phyloP scores from a whole-genome alignment of 441 rosid genomes.

The Brassica hybrid region DNA sequence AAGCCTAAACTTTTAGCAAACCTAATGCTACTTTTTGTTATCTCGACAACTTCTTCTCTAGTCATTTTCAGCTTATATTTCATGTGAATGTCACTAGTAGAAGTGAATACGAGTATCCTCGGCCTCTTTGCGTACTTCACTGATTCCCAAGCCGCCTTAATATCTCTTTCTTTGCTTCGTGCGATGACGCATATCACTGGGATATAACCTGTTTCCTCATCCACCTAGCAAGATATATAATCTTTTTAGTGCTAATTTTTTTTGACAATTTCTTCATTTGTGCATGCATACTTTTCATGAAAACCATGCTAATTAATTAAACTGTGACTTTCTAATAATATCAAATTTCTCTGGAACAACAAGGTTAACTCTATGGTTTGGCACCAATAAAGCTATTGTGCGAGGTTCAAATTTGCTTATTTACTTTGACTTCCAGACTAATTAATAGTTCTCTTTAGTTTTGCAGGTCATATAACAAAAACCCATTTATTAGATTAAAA shows the following conservation, averaged over 20 bases:
- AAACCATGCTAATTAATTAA: not conserved
- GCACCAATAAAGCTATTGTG: not conserved
- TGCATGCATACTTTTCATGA: not conserved
- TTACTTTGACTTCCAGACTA: not conserved
- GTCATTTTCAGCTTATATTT: slow-evolving; percentile 35
- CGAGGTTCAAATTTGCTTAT: not conserved
- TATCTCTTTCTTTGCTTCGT: slow-evolving; percentile 25
- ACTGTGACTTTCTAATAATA: not conserved
- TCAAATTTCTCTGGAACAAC: not conserved
- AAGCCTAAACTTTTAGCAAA: too few relatives aligned
- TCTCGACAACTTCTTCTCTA: slow-evolving; percentile 28
- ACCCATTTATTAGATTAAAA: not conserved
- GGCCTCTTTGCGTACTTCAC: slow-evolving; percentile 38
- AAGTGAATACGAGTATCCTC: slow-evolving; percentile 20
- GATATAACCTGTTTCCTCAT: slow-evolving; percentile 36
- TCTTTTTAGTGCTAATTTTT: not conserved
- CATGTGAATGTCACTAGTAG: slow-evolving; percentile 39
- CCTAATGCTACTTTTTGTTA: too few relatives aligned
- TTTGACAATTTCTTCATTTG: not conserved
- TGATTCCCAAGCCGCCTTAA: slow-evolving; percentile 34
- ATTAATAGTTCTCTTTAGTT: not conserved
- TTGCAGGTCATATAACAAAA: not conserved
- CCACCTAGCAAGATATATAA: slow-evolving; percentile 17
- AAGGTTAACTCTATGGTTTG: slow-evolving; percentile 2
- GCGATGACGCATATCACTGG: slow-evolving; percentile 32